Evolutionary conservation across 2,329 filamentous ascomycete genomes (phyloP), one percentile per base, ranked within the genome.

Genomic region (Fusarium torreyae): DNA sequence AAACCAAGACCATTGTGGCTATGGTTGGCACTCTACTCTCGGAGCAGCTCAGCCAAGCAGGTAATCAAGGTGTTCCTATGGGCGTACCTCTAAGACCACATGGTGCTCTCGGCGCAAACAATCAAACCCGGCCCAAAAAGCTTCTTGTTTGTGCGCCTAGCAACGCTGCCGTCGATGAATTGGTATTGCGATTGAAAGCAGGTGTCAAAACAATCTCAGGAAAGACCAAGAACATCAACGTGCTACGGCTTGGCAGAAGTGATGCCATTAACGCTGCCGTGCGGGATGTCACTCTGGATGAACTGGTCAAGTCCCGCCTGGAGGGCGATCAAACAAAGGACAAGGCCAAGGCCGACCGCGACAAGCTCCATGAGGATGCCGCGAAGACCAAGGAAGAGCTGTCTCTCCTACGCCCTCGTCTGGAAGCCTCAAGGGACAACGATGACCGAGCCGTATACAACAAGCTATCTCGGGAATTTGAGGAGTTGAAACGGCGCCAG

Each of bases 1-100:
- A 99, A 82, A 99, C 96, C 0, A 99, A 99, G 79, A 99, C 96
- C 0, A 99, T 99, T 64, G 89, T 97, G 57, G 96, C 95, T 33
- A 97, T 99, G 85, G 94, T 98, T 24, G 96, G 96, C 36, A 93
- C 94, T 38, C 84, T 99, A 17, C 71, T 74, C n/a, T 79, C 66
- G 14, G 81, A 80, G 62, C 79, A 78, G 72, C 76, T 75, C 63
- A 79, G 73, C 68, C 81, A 77, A 58, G 63, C 69, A 55, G 73
- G 73, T 42, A 68, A 75, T 65, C 77, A 77, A 56, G 75, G 78
- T 17, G 74, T 77, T 15, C 76, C 77, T 14, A 63, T 80, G 7
- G 75, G 77, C 8, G 73, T 67, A 14, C 75, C 78, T 3, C 17
- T 77, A 40, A 75, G 78, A 18, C 76, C 77, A 5, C 58, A 56